Percentiles rank a stretch among this genome's conserved stretches.
Evolutionary conservation across 192 early-diverging fungal species (phyloP).

Genomic region (Coemansia sp.): DNA sequence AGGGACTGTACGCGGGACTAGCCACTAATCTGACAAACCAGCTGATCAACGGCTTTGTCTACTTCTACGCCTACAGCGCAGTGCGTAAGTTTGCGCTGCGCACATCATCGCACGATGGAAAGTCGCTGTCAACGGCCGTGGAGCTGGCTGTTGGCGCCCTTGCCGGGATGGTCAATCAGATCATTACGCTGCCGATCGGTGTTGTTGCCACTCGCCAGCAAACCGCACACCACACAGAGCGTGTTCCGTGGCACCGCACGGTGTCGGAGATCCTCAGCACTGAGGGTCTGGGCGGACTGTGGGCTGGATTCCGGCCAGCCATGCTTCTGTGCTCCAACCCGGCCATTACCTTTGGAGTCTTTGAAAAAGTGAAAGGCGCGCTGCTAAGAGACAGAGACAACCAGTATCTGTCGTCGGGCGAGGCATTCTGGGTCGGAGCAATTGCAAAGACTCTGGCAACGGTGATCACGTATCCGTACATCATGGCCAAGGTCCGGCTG

Average conservation of each 20-base stretch:
- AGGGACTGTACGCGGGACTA: constrained; percentile 88
- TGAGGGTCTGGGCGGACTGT: constrained; percentile 83
- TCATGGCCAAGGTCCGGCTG: constrained; percentile 98
- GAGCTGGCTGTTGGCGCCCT: constrained; percentile 88
- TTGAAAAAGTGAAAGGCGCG: constrained; percentile 75
- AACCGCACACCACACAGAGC: constrained; percentile 68
- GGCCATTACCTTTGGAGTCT: constrained; percentile 96
- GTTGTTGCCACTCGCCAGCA: constrained; percentile 96
- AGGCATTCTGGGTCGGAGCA: constrained; percentile 94
- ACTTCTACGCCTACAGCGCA: constrained; percentile 82
- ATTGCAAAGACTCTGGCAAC: constrained; percentile 91
- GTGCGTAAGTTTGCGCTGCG: constrained; percentile 60
- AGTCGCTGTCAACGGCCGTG: constrained; percentile 73
- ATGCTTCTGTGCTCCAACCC: constrained; percentile 92
- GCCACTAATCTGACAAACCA: constrained; percentile 79
- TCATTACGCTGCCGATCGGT: constrained; percentile 89
- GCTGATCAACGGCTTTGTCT: constrained; percentile 76
- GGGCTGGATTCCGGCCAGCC: constrained; percentile 91
- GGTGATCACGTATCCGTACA: constrained; percentile 88
- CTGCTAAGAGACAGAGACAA: constrained; percentile 56
- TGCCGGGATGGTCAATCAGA: constrained; percentile 84
- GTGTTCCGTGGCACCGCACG: constrained; percentile 64
- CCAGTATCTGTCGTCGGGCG: constrained; percentile 65
- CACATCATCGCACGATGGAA: constrained; percentile 25
- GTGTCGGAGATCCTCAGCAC: constrained; percentile 68